Conservation (phyloP, 345 rosid species). For the Linum usitatissimum region DNA sequence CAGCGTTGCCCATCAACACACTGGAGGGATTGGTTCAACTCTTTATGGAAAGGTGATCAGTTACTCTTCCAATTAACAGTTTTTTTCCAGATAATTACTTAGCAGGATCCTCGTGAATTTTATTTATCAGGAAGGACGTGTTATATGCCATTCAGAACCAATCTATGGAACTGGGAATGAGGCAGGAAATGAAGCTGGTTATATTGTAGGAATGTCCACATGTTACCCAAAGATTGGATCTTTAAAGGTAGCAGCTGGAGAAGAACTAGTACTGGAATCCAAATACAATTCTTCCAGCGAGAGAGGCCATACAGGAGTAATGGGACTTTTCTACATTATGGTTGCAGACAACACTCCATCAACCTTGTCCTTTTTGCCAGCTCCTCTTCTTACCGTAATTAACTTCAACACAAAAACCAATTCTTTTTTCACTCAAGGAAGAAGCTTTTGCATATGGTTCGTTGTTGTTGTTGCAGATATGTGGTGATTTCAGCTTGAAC, state of each 20-base stretch:
- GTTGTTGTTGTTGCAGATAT: background rate
- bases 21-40: conserved; percentile 58
- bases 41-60: conserved; percentile 56
- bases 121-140: conserved; percentile 42
- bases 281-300: conserved; percentile 35
- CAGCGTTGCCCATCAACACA: conserved; percentile 74
- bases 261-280: conserved; percentile 53
- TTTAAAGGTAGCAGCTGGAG: conserved; percentile 44
- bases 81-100: background rate
- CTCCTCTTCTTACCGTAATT: conserved; percentile 24
- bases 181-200: conserved; percentile 82
- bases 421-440: background rate
- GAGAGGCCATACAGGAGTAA: conserved; percentile 58
- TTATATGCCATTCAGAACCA: conserved; percentile 46
- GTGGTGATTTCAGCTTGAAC: background rate
- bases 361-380: conserved; percentile 7
- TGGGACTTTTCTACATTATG: conserved; percentile 69
- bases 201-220: conserved; percentile 83
- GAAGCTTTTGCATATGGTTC: background rate
- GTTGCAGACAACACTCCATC: conserved; percentile 46
- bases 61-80: background rate
- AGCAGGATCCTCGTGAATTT: too few species aligned
- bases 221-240: conserved; percentile 68
- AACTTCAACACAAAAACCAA: background rate
- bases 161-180: conserved; percentile 61